Base-by-base conservation (phyloP, 768 basidiomycete species). In the Suillus ampliporus region DNA sequence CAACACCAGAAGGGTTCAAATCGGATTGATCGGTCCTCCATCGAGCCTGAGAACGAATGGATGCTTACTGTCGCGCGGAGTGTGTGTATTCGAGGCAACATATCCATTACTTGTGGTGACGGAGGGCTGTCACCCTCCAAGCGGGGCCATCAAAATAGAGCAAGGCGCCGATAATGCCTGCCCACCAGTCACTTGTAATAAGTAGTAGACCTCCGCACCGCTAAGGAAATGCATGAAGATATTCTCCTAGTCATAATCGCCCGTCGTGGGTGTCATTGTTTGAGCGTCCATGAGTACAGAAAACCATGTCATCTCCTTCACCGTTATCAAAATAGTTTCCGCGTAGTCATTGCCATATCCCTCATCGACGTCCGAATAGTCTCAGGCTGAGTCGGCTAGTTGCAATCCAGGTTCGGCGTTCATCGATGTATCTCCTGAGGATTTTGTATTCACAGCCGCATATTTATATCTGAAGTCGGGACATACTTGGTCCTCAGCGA, bases 301-400 rank as follows among this genome's bases (percentile, higher is more conserved):
- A 48, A 43, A 68, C 94, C 91, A 84, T 74, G 69, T 94, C 90
- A 58, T 94, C 92, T 3, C 82, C 87, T 75, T 94, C 92, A 19
- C 92, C 93, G 60, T 92, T 93, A 74, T 95, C 92, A 71, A 94
- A 94, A 81, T 94, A 94, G 72, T 94, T 92, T 91, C 90, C 2
- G 89, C 92, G 64, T 95, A 94, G 65, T 95, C 93, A 65, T 94
- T 93, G 74, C 94, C 93, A 70, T 94, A 93, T 68, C 93, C 92
- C 73, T 96, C 93, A 41, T 93, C 90, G 21, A 91, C 90, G 66
- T 94, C 92, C 41, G 41, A 41, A 70, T 93, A 92, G 72, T 94
- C 91, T 34, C 4, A 31, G 31, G 31, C 31, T 31, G 86, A 87
- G 44, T 87, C 86, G 9, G 76, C 83, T 34, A 74, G 84, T 67